Evolutionary conservation across 2,329 filamentous ascomycete species (phyloP).

Genomic region (Parastagonospora avenae): DNA sequence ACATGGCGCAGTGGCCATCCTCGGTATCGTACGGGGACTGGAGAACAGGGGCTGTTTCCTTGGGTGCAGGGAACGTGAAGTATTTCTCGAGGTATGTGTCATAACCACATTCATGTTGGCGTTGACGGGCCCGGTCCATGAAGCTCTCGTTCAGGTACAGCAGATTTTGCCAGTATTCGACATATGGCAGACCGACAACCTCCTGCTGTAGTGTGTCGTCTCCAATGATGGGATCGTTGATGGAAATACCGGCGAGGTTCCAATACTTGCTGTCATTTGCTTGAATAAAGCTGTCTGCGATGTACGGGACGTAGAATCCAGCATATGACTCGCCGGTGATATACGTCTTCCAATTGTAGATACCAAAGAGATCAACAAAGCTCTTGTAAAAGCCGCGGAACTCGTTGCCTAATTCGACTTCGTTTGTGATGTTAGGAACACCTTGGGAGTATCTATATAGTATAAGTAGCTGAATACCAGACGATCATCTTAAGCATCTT

Average conservation of each 20-base stretch:
- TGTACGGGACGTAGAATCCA: conserved; percentile 63
- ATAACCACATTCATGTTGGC: conserved; percentile 36
- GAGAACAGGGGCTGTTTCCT: conserved; percentile 39
- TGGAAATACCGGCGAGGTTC: conserved; percentile 57
- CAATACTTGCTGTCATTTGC: conserved; percentile 57
- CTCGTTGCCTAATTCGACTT: conserved; percentile 53
- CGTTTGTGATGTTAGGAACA: conserved; percentile 53
- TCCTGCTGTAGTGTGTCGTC: conserved; percentile 48
- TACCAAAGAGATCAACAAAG: conserved; percentile 60
- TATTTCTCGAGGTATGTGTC: conserved; percentile 31
- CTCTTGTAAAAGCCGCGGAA: conserved; percentile 60
- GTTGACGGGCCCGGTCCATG: conserved; percentile 40
- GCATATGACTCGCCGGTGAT: conserved; percentile 62
- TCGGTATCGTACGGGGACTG: conserved; percentile 26
- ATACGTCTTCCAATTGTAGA: conserved; percentile 60
- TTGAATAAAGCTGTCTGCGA: conserved; percentile 61
- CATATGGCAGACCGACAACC: conserved; percentile 42
- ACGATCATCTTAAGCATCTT: too few relatives aligned
- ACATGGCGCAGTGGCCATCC: conserved; percentile 46
- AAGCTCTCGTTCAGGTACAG: conserved; percentile 52
- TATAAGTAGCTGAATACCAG: too few relatives aligned
- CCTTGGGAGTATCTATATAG: too few relatives aligned
- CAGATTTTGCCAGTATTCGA: conserved; percentile 49
- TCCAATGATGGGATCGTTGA: conserved; percentile 56
- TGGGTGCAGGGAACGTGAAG: conserved; percentile 49